phyloP scores from a whole-genome alignment of 1,139 yeast genomes.

The Taphrina communis region DNA sequence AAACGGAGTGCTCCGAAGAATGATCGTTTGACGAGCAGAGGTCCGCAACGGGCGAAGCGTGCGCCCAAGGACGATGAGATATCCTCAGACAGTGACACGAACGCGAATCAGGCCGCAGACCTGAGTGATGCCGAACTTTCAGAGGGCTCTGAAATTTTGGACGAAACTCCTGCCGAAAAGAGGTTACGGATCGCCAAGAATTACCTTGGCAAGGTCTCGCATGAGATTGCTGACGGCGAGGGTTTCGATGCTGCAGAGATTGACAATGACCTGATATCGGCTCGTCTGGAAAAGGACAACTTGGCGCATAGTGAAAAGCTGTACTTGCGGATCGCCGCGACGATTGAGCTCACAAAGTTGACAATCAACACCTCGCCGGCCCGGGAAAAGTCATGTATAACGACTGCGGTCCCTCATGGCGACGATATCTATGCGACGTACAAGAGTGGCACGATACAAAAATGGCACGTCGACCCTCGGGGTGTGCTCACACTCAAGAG shows the following conservation, averaged over 20 bases:
- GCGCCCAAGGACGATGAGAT: constrained; percentile 35
- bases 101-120: constrained; percentile 46
- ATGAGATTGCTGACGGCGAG: constrained; percentile 61
- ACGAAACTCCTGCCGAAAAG: constrained; percentile 88
- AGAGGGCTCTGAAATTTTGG: constrained; percentile 72
- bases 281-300: constrained; percentile 83
- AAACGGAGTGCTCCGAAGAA: constrained; percentile 41
- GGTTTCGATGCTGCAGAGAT: constrained; percentile 91
- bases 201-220: constrained; percentile 77
- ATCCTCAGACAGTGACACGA: constrained; percentile 24
- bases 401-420: constrained; percentile 59
- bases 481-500: constrained; percentile 60
- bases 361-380: constrained; percentile 54
- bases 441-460: constrained; percentile 78
- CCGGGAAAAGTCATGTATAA: constrained; percentile 50
- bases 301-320: constrained; percentile 48
- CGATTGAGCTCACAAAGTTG: not conserved
- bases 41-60: constrained; percentile 35
- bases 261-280: constrained; percentile 81
- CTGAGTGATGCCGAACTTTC: constrained; percentile 47
- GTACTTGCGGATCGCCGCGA: constrained; percentile 24
- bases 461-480: constrained; percentile 61
- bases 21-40: constrained; percentile 38
- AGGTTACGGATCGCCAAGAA: constrained; percentile 93
- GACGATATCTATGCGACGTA: constrained; percentile 74